phyloP scores from a whole-genome alignment of 2,329 filamentous ascomycete genomes.

The Stachybotrys echinatus region DNA sequence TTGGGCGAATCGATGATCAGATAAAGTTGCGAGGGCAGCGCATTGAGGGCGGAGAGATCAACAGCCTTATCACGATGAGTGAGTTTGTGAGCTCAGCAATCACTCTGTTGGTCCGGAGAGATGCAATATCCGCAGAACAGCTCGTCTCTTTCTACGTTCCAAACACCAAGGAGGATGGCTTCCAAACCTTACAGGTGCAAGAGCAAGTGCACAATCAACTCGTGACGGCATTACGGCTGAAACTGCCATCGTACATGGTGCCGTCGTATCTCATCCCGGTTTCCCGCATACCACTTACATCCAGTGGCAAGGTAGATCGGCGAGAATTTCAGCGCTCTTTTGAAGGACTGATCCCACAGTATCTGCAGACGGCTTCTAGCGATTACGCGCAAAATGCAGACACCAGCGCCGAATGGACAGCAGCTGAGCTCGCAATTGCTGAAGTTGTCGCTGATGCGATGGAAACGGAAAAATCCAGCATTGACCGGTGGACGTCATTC shows the following conservation, averaged over 20 bases:
- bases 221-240: constrained; percentile 46
- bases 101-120: constrained; percentile 51
- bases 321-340: constrained; percentile 44
- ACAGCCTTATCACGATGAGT: constrained; percentile 51
- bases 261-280: constrained; percentile 70
- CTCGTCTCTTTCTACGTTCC: constrained; percentile 68
- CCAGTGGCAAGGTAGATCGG: constrained; percentile 71
- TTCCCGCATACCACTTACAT: constrained; percentile 62
- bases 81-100: constrained; percentile 53
- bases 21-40: constrained; percentile 77
- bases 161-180: constrained; percentile 4
- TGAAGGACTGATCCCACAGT: constrained; percentile 32
- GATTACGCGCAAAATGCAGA: constrained; percentile 18
- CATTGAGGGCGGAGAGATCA: constrained; percentile 75
- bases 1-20: constrained; percentile 72
- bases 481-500: constrained; percentile 66
- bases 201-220: constrained; percentile 35
- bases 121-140: constrained; percentile 36
- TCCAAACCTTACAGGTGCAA: constrained; percentile 34
- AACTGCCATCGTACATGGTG: constrained; percentile 72
- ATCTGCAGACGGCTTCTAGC: constrained; percentile 32
- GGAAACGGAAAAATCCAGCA: constrained; percentile 32
- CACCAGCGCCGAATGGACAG: constrained; percentile 40
- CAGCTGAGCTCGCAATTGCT: constrained; percentile 52
- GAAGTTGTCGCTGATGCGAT: constrained; percentile 47